Percentiles rank a stretch among this genome's conserved stretches.
phyloP scores from a whole-genome alignment of 768 basidiomycete species.

The Exsudoporus frostii region DNA sequence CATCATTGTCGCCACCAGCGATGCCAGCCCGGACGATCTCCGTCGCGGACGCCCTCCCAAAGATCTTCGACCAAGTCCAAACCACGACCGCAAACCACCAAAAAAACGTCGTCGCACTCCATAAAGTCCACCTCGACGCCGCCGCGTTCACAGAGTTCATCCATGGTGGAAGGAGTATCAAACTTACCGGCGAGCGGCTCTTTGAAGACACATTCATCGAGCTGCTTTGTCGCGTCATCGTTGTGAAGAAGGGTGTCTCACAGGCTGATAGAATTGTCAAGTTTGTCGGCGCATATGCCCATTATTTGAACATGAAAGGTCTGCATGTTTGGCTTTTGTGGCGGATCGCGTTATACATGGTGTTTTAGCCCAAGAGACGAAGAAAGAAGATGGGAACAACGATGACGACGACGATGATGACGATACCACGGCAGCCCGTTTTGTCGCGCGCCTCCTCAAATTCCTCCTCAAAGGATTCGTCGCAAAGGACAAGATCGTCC shows the following conservation, averaged over 20 bases:
- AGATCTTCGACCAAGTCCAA: conserved; percentile 81
- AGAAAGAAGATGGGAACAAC: conserved; percentile 32
- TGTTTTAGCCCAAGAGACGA: conserved; percentile 36
- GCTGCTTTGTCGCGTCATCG: conserved; percentile 57
- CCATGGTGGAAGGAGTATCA: conserved; percentile 47
- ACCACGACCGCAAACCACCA: conserved; percentile 74
- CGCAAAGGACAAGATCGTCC: conserved; percentile 84
- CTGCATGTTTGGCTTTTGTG: conserved; percentile 6
- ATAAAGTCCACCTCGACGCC: conserved; percentile 73
- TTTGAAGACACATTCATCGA: conserved; percentile 68
- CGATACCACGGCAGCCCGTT: conserved; percentile 66
- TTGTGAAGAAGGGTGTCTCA: conserved; percentile 75
- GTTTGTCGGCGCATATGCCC: conserved; percentile 78
- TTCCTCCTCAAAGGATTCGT: conserved; percentile 75
- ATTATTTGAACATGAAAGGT: conserved; percentile 78
- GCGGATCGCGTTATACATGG: background rate
- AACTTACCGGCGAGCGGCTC: conserved; percentile 68
- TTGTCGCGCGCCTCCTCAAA: conserved; percentile 61
- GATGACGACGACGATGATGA: conserved; percentile 56
- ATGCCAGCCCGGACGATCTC: conserved; percentile 18
- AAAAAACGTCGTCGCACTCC: conserved; percentile 81
- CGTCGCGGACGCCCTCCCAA: conserved; percentile 23
- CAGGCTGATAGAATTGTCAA: conserved; percentile 77
- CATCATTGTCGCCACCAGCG: background rate
- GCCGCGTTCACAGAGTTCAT: conserved; percentile 48